These are phyloP conservation scores for Schwanniomyces yamadae DNA, from an alignment of 805 yeast genomes.

Conservation along the genomic window DNA sequence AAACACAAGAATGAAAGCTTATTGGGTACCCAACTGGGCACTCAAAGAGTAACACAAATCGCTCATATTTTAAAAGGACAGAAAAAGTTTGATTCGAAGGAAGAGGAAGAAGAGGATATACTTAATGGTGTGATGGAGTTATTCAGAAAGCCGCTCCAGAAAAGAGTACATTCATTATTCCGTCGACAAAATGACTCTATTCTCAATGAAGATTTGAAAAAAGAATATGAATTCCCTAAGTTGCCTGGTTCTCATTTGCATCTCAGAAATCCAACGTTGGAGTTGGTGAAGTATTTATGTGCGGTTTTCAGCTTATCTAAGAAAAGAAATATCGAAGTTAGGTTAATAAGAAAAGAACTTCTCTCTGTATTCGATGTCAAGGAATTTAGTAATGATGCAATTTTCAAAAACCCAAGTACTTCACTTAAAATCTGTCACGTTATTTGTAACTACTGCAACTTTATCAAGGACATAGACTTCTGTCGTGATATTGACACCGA, in stretches of 20 bases:
- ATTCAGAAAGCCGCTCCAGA: conserved; percentile 62
- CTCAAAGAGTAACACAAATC: conserved; percentile 72
- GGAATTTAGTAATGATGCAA: conserved; percentile 78
- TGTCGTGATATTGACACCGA: conserved; percentile 60
- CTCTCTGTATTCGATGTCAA: conserved; percentile 71
- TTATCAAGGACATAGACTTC: conserved; percentile 72
- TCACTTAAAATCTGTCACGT: conserved; percentile 65
- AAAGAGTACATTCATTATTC: conserved; percentile 63
- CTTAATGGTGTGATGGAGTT: conserved; percentile 44
- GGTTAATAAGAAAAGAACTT: conserved; percentile 72
- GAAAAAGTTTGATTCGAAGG: conserved; percentile 31
- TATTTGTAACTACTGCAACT: conserved; percentile 77
- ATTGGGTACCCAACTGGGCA: conserved; percentile 36
- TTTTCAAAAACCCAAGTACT: conserved; percentile 72
- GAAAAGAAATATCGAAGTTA: conserved; percentile 65
- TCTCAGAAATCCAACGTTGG: conserved; percentile 70
- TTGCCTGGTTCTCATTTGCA: conserved; percentile 70
- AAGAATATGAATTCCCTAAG: conserved; percentile 69
- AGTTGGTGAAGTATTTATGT: conserved; percentile 71
- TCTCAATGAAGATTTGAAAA: conserved; percentile 58
- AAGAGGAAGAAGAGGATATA: conserved; percentile 29
- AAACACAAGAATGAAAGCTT: conserved; percentile 48
- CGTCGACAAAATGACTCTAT: conserved; percentile 73
- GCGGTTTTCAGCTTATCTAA: conserved; percentile 70
- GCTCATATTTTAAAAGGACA: conserved; percentile 50